Evolutionary conservation across 140 eudicot species (phyloP), one percentile per base, ranked within the genome.

Genomic region (Flaveria floridana): DNA sequence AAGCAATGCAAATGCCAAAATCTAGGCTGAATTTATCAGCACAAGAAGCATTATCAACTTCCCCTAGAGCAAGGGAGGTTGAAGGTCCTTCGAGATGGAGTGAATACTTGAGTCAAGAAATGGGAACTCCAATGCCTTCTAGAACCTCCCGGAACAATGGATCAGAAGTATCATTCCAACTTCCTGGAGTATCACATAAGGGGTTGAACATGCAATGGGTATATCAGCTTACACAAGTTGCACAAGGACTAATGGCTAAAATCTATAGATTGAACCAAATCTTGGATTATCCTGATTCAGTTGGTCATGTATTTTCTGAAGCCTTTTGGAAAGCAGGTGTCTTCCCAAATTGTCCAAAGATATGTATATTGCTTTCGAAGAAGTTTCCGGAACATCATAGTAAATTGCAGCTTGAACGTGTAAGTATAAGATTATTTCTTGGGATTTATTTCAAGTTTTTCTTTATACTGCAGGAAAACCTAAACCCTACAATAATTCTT

Each of bases 381-480:
- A 93, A 88, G 86, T 93, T 93, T 75, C 98, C 98, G 0, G 98
- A 93, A 81, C 98, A 93, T 86, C 96, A 91, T 80, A 88, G 92
- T 86, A 90, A 82, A 86, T 77, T 93, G 79, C 98, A 86, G 76
- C 96, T 93, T 71, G 98, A 93, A 76, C 95, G 98, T 82, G 98
- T 93, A 90, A 79, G 91, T 10, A 51, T 56, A 70, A 18, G 66
- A 59, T 55, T 65, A 48, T 74, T 77, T 39, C 52, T 6, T 20
- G 3, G 23, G 26, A 9, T 81, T 74, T 70, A 18, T 61, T 44
- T 3, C 28, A 70, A n/a, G 37, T 70, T 57, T 30, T 47, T 70
- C 46, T 70, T 39, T 3, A 5, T 26, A 78, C 42, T 37, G 26
- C 9, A 56, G 51, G 61, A 71, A 68, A 66, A 70, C 51, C 61